Evolutionary conservation across 306 rosid genomes (phyloP).

Genomic region (Fragaria ananassa): DNA sequence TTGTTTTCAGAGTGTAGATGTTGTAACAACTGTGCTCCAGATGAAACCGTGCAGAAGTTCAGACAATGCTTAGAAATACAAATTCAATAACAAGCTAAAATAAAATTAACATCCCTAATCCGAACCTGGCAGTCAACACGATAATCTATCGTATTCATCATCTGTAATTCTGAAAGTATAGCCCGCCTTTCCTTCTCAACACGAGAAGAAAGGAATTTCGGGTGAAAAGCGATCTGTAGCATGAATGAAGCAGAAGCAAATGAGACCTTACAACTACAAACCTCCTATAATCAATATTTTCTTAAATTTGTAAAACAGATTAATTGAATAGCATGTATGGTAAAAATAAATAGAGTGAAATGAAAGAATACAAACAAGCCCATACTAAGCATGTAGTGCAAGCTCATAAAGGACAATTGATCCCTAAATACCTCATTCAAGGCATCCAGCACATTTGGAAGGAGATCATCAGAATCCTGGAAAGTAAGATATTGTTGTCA

Average conservation of each 20-base stretch:
- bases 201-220: conserved; percentile 92
- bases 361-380: neutral
- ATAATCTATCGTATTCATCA: conserved; percentile 98
- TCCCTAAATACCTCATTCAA: conserved; percentile 76
- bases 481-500: conserved; percentile 30
- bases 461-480: conserved; percentile 95
- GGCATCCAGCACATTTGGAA: conserved; percentile 91
- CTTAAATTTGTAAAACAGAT: neutral
- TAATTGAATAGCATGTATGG: conserved; percentile 3
- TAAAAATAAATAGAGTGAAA: neutral
- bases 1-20: conserved; percentile 99
- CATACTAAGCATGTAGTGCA: neutral
- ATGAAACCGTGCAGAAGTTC: conserved; percentile 22
- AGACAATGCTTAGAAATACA: conserved; percentile 21
- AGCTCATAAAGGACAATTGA: conserved; percentile 6
- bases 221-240: conserved; percentile 90
- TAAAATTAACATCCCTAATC: conserved; percentile 19
- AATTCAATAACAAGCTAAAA: conserved; percentile 24
- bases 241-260: conserved; percentile 32
- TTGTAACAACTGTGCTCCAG: conserved; percentile 69
- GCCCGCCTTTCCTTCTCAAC: conserved; percentile 98
- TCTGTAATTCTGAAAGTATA: conserved; percentile 94
- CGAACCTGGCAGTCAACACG: conserved; percentile 98
- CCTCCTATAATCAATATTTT: neutral
- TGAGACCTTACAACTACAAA: conserved; percentile 23